Base-by-base conservation (phyloP, 768 basidiomycete genomes). In the Pleurotus citrinopileatus region DNA sequence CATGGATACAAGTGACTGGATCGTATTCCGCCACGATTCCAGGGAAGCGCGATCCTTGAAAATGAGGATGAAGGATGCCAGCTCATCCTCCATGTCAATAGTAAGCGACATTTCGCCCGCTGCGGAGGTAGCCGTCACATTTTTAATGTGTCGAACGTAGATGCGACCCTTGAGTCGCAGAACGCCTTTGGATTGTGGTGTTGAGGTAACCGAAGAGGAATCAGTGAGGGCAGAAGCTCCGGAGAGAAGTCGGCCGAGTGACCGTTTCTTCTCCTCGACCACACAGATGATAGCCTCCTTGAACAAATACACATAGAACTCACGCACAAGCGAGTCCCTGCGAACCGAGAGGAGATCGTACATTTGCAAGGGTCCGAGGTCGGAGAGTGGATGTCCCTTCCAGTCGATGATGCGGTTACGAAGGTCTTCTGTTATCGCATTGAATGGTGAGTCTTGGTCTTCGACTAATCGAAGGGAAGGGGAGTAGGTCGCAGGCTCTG, bases 211-310 rank as follows among this genome's bases (percentile, higher is more conserved):
- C 2, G 45, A 38, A 29, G 79, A 79, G 2, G 76, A 68, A 55
- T 85, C 84, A 34, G 75, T 80, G 38, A 81, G 73, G 2, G 74
- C 71, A 3, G 83, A 80, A 0, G 86, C 84, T 55, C 74, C 79
- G 26, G 87, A 85, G 3, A 94, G 76, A 42, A 94, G 76, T 23
- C 87, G 81, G 6, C 87, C 84, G 2, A 94, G 71, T 0, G 87
- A 84, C 22, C 89, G 84, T 63, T 93, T 95, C 75, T 87, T 92
- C 71, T 99, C 96, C 68, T 98, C 95, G 17, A 90, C 82, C n/a
- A 98, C 94, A 67, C 97, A 99, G 56, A 99, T 94, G 59, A 99
- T 91, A 8, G 97, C 97, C 68, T 98, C 94, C 64, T 88, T 89
- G 82, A 98, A 99, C 23, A 99, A 81, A 72, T 98, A 98, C 56